These are phyloP conservation scores for Curvularia spicifera DNA, from an alignment of 2,329 filamentous ascomycete species.

Conservation along the genomic window DNA sequence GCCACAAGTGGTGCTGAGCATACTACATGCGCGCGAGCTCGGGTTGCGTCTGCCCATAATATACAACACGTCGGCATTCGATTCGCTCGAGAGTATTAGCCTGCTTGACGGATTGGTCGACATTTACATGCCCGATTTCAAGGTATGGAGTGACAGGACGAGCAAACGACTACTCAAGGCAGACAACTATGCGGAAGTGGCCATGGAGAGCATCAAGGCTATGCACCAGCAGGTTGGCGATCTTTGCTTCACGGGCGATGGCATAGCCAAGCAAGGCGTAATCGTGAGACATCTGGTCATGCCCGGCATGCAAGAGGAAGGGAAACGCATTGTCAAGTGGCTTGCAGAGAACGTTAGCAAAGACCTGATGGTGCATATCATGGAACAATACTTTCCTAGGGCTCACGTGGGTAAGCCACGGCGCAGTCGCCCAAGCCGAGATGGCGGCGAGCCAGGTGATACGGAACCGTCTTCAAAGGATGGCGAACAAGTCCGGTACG, in stretches of 20 bases:
- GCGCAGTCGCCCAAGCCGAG: conserved; percentile 34
- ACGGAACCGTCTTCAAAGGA: conserved; percentile 35
- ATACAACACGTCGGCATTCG: conserved; percentile 85
- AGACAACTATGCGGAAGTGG: conserved; percentile 74
- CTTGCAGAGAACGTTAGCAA: conserved; percentile 73
- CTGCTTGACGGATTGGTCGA: conserved; percentile 81
- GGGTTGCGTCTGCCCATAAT: conserved; percentile 76
- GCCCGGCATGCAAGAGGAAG: conserved; percentile 79
- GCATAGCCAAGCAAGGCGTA: conserved; percentile 78
- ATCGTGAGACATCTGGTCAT: conserved; percentile 83
- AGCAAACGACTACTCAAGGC: conserved; percentile 77
- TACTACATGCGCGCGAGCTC: conserved; percentile 73
- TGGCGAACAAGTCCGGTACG: conserved; percentile 66
- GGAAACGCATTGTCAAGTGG: conserved; percentile 75
- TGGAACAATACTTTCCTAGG: conserved; percentile 85
- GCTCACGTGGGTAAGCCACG: conserved; percentile 79
- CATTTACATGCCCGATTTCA: conserved; percentile 89
- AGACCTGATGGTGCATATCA: conserved; percentile 82
- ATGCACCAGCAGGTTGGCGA: conserved; percentile 86
- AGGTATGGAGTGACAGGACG: conserved; percentile 73
- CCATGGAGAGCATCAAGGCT: conserved; percentile 76
- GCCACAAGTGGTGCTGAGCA: conserved; percentile 78
- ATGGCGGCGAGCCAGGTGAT: conserved; percentile 17
- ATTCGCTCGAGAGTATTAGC: conserved; percentile 73
- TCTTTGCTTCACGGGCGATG: conserved; percentile 79